These are phyloP conservation scores for Royoungia palumana DNA, from an alignment of 768 basidiomycete genomes.

Conservation along the genomic window DNA sequence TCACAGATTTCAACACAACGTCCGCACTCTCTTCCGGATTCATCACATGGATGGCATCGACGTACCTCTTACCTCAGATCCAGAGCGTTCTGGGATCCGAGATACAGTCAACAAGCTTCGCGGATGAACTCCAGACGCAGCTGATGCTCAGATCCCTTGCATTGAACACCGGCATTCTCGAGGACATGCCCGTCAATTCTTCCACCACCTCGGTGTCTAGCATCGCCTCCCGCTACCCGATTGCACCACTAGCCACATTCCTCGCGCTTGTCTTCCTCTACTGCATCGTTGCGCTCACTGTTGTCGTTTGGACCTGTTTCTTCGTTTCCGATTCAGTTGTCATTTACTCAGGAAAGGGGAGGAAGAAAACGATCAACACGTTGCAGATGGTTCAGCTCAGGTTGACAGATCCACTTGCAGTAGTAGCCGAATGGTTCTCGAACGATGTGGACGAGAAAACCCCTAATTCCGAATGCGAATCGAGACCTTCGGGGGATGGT, in stretches of 20 bases:
- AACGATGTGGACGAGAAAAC: background rate
- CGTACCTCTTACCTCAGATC: constrained; percentile 1
- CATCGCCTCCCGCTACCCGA: background rate
- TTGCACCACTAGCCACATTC: background rate
- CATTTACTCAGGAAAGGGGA: background rate
- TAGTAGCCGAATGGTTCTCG: background rate
- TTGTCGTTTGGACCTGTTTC: background rate
- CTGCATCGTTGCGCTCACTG: background rate
- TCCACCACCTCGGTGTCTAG: background rate
- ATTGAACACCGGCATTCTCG: background rate
- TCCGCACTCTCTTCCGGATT: background rate
- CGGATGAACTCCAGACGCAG: background rate
- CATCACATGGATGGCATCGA: constrained; percentile 1
- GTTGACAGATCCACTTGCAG: constrained; percentile 1
- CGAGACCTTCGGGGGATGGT: background rate
- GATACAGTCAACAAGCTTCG: background rate
- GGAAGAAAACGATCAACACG: background rate
- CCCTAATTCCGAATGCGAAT: background rate
- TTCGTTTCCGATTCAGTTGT: background rate
- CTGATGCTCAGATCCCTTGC: constrained; percentile 1
- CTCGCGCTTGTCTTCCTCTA: background rate
- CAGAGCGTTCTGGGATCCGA: background rate
- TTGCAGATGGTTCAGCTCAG: constrained; percentile 2
- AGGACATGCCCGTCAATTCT: background rate
- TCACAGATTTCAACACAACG: constrained; percentile 1